These are phyloP conservation scores for Hypoxylon sp. DNA, from an alignment of 2,329 filamentous ascomycete genomes.

Conservation along the genomic window DNA sequence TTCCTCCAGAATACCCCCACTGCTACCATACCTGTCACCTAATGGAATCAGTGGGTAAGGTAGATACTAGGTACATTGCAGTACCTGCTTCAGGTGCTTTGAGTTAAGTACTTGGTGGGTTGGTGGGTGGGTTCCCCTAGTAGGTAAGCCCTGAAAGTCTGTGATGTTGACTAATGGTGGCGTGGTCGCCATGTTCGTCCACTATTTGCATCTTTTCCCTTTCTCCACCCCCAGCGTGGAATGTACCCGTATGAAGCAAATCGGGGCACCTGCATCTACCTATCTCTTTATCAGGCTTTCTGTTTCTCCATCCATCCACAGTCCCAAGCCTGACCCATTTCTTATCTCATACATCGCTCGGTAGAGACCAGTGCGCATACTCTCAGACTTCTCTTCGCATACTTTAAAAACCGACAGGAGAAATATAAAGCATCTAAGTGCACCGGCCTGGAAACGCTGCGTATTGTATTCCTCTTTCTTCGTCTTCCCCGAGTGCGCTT, in stretches of 20 bases:
- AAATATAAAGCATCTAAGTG: slow-evolving; percentile 2
- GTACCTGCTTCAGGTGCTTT: slow-evolving; percentile 6
- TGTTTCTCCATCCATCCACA: slow-evolving; percentile 13
- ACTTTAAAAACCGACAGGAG: background rate
- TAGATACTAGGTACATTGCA: slow-evolving; percentile 4
- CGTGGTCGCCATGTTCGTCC: slow-evolving; percentile 32
- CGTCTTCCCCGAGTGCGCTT: slow-evolving; percentile 1
- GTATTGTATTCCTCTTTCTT: background rate
- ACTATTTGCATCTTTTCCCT: slow-evolving; percentile 14
- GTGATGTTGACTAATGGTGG: slow-evolving; percentile 7
- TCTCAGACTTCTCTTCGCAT: background rate
- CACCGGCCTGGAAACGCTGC: background rate
- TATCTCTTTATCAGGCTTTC: background rate
- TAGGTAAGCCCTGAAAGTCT: background rate
- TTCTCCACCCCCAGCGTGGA: slow-evolving; percentile 19
- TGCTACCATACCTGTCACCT: slow-evolving; percentile 7
- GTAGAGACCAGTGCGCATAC: slow-evolving; percentile 10
- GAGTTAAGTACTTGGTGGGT: background rate
- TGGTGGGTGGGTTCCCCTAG: background rate
- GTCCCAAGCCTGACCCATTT: slow-evolving; percentile 15
- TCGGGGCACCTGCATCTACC: background rate
- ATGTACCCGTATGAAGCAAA: background rate
- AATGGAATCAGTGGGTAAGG: slow-evolving; percentile 35
- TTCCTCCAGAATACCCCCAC: slow-evolving; percentile 13
- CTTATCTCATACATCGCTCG: slow-evolving; percentile 31